These are phyloP conservation scores for Talaromyces albobiverticillius DNA, from an alignment of 2,329 filamentous ascomycete genomes.

Conservation along the genomic window DNA sequence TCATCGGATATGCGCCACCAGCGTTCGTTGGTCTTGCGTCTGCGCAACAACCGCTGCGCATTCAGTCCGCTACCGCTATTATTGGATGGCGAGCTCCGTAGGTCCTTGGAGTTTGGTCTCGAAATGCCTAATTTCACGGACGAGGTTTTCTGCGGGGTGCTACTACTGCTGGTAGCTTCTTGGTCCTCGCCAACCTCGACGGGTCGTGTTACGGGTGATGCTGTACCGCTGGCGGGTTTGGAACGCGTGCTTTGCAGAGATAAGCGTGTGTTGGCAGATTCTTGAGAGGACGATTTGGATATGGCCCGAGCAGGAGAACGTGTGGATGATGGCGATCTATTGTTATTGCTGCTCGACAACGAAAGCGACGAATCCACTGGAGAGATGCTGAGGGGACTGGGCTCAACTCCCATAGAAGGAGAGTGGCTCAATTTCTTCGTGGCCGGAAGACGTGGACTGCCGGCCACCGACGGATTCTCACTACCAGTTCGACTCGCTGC, in stretches of 20 bases:
- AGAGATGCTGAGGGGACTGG: conserved; percentile 28
- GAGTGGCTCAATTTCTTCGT: conserved; percentile 25
- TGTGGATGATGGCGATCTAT: conserved; percentile 16
- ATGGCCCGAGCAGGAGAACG: conserved; percentile 14
- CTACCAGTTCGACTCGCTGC: conserved; percentile 62
- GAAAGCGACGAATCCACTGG: conserved; percentile 34
- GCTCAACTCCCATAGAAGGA: conserved; percentile 23
- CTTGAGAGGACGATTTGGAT: conserved; percentile 15
- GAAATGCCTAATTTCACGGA: conserved; percentile 10
- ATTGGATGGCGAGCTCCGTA: background rate
- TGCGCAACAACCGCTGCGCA: conserved; percentile 47
- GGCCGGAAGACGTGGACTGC: conserved; percentile 48
- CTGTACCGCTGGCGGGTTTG: background rate
- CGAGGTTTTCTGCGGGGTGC: conserved; percentile 1
- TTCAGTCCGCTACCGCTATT: background rate
- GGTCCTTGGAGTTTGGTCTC: background rate
- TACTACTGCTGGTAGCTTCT: background rate
- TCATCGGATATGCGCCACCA: conserved; percentile 99
- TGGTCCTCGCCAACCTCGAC: background rate
- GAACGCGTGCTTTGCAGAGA: conserved; percentile 11
- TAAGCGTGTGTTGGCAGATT: conserved; percentile 7
- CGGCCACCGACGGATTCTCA: conserved; percentile 48
- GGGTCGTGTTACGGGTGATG: background rate
- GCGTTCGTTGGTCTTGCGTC: conserved; percentile 63
- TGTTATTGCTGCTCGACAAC: conserved; percentile 27